Percentiles rank a stretch among this genome's conserved stretches.
Evolutionary conservation across 257 asterid species (phyloP).

Genomic region (Thymus quinquecostatus): DNA sequence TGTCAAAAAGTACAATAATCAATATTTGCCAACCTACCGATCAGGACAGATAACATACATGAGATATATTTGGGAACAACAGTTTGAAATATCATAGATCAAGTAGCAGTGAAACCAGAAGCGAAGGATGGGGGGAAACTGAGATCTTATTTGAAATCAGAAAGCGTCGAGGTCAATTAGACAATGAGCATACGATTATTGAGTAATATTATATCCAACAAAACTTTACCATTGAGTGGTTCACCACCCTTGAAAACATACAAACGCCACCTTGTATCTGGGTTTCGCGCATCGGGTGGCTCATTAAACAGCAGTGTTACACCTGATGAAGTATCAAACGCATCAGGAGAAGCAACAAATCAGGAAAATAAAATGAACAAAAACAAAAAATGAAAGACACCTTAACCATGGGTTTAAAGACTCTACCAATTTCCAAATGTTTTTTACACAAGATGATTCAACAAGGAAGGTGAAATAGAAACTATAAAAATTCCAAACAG

Average conservation of each 20-base stretch:
- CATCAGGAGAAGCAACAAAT: slow-evolving; percentile 31
- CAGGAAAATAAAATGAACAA: neutral
- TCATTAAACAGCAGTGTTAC: slow-evolving; percentile 86
- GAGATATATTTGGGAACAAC: slow-evolving; percentile 8
- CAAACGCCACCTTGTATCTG: slow-evolving; percentile 85
- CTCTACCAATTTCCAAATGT: neutral
- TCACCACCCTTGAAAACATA: slow-evolving; percentile 97
- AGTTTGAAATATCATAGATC: slow-evolving; percentile 13
- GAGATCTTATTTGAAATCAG: neutral
- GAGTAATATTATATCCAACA: slow-evolving; percentile 1
- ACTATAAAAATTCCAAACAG: neutral
- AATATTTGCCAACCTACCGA: slow-evolving; percentile 2
- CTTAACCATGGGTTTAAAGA: slow-evolving; percentile 11
- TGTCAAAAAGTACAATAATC: slow-evolving; percentile 21
- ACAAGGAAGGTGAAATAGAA: neutral
- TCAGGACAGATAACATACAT: neutral
- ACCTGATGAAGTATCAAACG: slow-evolving; percentile 52
- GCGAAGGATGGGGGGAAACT: neutral
- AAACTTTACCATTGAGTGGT: slow-evolving; percentile 72
- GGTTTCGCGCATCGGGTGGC: slow-evolving; percentile 94
- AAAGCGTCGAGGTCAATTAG: neutral
- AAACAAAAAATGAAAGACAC: neutral
- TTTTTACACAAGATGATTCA: neutral
- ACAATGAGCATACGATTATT: slow-evolving; percentile 15
- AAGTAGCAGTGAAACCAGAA: neutral